A percentile compares a stretch with the other conserved stretches of the same genome.
Evolutionary conservation across 2,329 filamentous ascomycete species (phyloP).

Genomic region (Ophiostoma populinum): DNA sequence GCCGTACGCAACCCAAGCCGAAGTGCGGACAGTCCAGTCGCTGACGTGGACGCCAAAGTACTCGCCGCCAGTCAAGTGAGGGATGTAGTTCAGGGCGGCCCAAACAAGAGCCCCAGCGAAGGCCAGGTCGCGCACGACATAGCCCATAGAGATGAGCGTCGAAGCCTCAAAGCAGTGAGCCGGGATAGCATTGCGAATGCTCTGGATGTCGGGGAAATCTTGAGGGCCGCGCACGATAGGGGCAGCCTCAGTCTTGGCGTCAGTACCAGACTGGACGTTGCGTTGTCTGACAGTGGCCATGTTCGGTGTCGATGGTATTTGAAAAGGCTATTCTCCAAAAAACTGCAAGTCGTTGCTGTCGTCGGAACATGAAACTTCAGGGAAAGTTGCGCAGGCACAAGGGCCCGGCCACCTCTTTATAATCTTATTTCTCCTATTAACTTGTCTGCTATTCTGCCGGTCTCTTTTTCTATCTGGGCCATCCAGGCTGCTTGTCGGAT

Average conservation of each 20-base stretch:
- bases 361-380: neutral
- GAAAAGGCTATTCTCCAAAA: neutral
- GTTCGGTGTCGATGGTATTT: neutral
- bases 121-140: slow-evolving; percentile 68
- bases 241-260: neutral
- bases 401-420: neutral
- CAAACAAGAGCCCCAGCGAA: slow-evolving; percentile 63
- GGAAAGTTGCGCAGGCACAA: neutral
- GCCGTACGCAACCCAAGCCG: slow-evolving; percentile 48
- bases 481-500: slow-evolving; percentile 1
- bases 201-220: slow-evolving; percentile 54
- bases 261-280: slow-evolving; percentile 1
- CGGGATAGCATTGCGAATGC: slow-evolving; percentile 90
- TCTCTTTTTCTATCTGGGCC: neutral
- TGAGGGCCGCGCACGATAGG: too few species aligned
- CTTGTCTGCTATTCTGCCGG: neutral
- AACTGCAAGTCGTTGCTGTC: too few species aligned
- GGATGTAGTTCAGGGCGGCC: slow-evolving; percentile 78
- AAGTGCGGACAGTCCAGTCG: slow-evolving; percentile 40
- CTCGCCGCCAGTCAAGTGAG: slow-evolving; percentile 38
- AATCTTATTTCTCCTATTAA: neutral
- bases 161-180: slow-evolving; percentile 94
- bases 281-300: slow-evolving; percentile 1
- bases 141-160: slow-evolving; percentile 53
- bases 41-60: slow-evolving; percentile 49